Conservation (phyloP, 2,329 filamentous ascomycete genomes). For the Colletotrichum tanaceti region DNA sequence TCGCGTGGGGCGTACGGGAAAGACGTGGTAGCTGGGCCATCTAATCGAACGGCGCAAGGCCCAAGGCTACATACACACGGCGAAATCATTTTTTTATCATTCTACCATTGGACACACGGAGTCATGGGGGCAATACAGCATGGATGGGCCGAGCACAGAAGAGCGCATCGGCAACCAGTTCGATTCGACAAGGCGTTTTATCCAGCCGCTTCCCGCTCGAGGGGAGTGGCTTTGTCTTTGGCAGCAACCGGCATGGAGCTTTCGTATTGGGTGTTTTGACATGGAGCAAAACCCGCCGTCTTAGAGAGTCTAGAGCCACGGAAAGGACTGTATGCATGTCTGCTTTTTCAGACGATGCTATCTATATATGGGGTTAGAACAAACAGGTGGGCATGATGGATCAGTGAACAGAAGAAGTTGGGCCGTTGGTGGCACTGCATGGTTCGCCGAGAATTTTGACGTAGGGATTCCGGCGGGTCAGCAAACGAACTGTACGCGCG, state of each 20-base stretch:
- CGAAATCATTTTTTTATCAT: not conserved
- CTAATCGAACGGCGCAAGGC: constrained; percentile 1
- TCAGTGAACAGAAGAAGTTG: constrained; percentile 6
- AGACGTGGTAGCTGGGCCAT: constrained; percentile 80
- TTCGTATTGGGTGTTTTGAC: constrained; percentile 26
- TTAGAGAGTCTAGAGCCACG: constrained; percentile 25
- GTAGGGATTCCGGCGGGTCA: constrained; percentile 7
- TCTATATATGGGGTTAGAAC: constrained; percentile 24
- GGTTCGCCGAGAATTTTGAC: not conserved
- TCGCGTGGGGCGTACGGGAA: constrained; percentile 76
- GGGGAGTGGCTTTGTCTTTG: constrained; percentile 12
- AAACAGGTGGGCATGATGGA: constrained; percentile 23
- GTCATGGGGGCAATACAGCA: constrained; percentile 4
- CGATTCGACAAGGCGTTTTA: constrained; percentile 31
- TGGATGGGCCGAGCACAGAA: not conserved
- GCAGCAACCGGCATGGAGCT: constrained; percentile 16
- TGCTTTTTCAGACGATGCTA: constrained; percentile 30
- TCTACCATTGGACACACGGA: not conserved
- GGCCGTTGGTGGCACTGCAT: constrained; percentile 1
- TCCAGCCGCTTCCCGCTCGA: constrained; percentile 1
- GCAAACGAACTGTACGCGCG: constrained; percentile 18
- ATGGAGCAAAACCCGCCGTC: constrained; percentile 22
- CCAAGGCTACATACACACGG: not conserved
- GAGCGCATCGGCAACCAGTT: constrained; percentile 8
- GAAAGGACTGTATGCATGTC: constrained; percentile 16